phyloP scores from a whole-genome alignment of 1,139 yeast genomes.

The Scheffersomyces lignicola region DNA sequence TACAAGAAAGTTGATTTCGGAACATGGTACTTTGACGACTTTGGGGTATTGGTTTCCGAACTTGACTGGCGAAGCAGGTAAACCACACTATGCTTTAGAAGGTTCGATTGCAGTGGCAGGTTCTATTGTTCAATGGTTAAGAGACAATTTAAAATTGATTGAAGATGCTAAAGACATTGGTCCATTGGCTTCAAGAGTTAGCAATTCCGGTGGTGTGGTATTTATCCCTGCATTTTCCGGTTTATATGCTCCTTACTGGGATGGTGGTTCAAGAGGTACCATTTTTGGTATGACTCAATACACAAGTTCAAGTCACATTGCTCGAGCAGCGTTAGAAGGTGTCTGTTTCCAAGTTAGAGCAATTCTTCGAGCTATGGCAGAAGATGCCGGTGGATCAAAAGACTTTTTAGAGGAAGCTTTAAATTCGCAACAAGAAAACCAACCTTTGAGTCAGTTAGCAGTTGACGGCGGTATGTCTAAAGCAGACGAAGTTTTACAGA shows the following conservation, averaged over 20 bases:
- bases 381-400: constrained; percentile 66
- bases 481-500: constrained; percentile 89
- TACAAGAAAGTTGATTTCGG: constrained; percentile 57
- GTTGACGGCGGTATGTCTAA: constrained; percentile 97
- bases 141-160: constrained; percentile 85
- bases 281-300: constrained; percentile 91
- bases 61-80: constrained; percentile 47
- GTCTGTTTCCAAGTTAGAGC: constrained; percentile 94
- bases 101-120: constrained; percentile 98
- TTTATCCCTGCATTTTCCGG: constrained; percentile 96
- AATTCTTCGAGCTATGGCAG: constrained; percentile 85
- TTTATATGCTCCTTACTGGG: constrained; percentile 95
- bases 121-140: constrained; percentile 89
- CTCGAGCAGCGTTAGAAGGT: constrained; percentile 93
- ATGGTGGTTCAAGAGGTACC: constrained; percentile 88
- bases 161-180: constrained; percentile 86
- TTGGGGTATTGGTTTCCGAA: constrained; percentile 87
- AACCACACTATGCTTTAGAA: constrained; percentile 87
- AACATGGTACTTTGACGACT: constrained; percentile 85
- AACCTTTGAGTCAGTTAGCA: constrained; percentile 58
- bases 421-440: constrained; percentile 40
- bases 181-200: constrained; percentile 80
- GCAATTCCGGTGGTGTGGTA: constrained; percentile 86
- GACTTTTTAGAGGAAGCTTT: constrained; percentile 47
- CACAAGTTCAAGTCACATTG: constrained; percentile 83